phyloP scores from a whole-genome alignment of 1,284 basidiomycete species.

The Limonomyces culmigenus region DNA sequence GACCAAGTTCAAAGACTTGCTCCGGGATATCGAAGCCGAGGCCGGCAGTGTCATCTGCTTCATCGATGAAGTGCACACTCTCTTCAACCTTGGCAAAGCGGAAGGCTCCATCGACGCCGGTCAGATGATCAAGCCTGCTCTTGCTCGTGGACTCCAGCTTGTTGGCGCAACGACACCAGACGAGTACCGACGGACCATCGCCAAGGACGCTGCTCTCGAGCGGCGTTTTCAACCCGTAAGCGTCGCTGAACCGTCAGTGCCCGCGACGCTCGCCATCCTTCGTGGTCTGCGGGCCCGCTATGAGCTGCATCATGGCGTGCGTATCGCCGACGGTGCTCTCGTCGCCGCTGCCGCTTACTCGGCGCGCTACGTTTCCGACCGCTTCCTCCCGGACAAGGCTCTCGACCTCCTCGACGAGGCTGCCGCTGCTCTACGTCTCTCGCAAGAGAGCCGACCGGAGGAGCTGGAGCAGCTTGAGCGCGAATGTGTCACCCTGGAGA shows the following conservation, averaged over 20 bases:
- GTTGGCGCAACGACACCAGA: conserved; percentile 83
- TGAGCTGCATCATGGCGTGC: conserved; percentile 85
- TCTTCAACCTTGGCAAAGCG: conserved; percentile 79
- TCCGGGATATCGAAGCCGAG: conserved; percentile 79
- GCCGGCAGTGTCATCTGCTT: conserved; percentile 70
- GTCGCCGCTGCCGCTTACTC: conserved; percentile 80
- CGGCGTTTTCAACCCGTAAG: conserved; percentile 79
- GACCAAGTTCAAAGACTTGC: conserved; percentile 77
- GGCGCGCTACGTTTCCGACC: conserved; percentile 72
- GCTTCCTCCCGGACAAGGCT: conserved; percentile 81
- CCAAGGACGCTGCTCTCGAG: conserved; percentile 83
- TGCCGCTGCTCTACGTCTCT: conserved; percentile 72
- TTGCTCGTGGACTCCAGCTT: conserved; percentile 73
- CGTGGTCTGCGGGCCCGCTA: conserved; percentile 75
- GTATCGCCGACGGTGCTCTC: conserved; percentile 75
- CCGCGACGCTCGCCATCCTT: conserved; percentile 78
- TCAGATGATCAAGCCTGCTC: conserved; percentile 81
- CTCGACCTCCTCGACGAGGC: conserved; percentile 88
- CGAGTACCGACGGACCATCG: conserved; percentile 84
- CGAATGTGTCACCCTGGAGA: conserved; percentile 75
- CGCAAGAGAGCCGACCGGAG: conserved; percentile 84
- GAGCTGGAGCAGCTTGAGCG: conserved; percentile 73
- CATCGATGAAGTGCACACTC: conserved; percentile 80
- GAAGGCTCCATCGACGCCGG: conserved; percentile 87
- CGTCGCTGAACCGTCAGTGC: conserved; percentile 78